Evolutionary conservation across 768 basidiomycete genomes (phyloP), one percentile per base, ranked within the genome.

Genomic region (Mycena filopes): DNA sequence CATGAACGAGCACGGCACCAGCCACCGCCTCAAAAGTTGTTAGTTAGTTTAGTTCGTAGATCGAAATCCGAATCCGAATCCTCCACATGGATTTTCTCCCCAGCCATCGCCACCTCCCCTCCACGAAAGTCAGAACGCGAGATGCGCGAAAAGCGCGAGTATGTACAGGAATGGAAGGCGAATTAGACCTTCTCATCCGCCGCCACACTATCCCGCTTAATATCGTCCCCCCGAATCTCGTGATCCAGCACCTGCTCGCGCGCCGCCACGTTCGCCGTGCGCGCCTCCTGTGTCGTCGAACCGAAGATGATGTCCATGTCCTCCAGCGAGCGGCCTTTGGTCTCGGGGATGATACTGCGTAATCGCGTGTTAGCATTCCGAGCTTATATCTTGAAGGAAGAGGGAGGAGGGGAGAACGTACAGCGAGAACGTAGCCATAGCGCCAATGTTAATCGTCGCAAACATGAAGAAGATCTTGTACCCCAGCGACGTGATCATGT

Each of bases 391-490:
- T 33, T 33, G 6, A 40, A 55, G 26, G 25, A 26, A 56, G 21
- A n/a, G 33, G 18, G 20, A 36, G n/a, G n/a, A 15, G 41, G 28
- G 20, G 26, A 42, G 49, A 10, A 77, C 84, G 69, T 66, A 91
- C 88, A 89, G 73, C 1, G 91, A 80, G 75, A 94, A 93, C 16
- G 81, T 74, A 26, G 80, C 88, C 88, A 92, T 90, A 16, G 84
- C 91, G 48, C 81, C 86, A 45, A 93, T 80, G 76, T 94, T 92
- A 76, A 94, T 84, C 38, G 91, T 79, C 2, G 81, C 92, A 72
- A 93, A 93, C 84, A 91, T 86, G 71, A 93, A 75, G 81, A 93
- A 93, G 57, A 93, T 80, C 77, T 93, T 92, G 78, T 84, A 93
- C 0, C 89, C 89, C 7, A 93, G 77, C 60, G 81, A 76, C 1